Base-by-base conservation (phyloP, 1,284 basidiomycete genomes). In the Coniferiporia sulphurascens region DNA sequence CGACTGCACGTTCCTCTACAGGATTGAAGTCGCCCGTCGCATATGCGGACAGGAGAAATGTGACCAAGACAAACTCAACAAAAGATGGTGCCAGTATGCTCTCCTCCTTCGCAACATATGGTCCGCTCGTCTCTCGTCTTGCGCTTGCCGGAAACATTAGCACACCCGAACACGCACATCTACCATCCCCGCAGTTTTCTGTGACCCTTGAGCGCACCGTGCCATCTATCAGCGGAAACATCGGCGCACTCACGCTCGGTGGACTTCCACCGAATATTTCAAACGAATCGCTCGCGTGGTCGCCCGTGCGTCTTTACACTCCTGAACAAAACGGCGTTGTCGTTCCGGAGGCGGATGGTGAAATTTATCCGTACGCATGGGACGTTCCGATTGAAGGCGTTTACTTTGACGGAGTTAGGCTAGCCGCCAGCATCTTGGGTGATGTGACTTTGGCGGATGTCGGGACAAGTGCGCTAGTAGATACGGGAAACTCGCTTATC, bases 401-500 rank as follows among this genome's bases (percentile, higher is more conserved):
- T 6, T 83, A 74, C 67, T 73, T 86, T 13, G 80, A 85, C 63
- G 83, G 81, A 5, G 65, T 76, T 64, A 68, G 69, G 58, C 69
- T 86, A 2, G 73, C 81, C 2, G 0, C 73, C 70, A 34, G 66
- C 76, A 4, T 67, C 73, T 9, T 70, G 73, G 5, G 67, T 69
- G 0, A 68, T 44, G 22, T 57, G n/a, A 32, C 65, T 7, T 70
- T 79, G 56, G 62, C 67, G 10, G 68, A 62, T 48, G 63, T 67
- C 1, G 64, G 66, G 4, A 63, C 79, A n/a, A 80, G 80, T 35
- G 80, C 79, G 9, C 73, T 84, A 19, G 70, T 85, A 43, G 81
- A 83, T 62, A 82, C 81, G 77, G 82, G 83, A 0, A 84, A 82
- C 69, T 83, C 82, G 21, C 71, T 83, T 45, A 72, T 85, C 53